These are phyloP conservation scores for Chrysoporthe deuterocubensis DNA, from an alignment of 2,329 filamentous ascomycete species.

Conservation along the genomic window DNA sequence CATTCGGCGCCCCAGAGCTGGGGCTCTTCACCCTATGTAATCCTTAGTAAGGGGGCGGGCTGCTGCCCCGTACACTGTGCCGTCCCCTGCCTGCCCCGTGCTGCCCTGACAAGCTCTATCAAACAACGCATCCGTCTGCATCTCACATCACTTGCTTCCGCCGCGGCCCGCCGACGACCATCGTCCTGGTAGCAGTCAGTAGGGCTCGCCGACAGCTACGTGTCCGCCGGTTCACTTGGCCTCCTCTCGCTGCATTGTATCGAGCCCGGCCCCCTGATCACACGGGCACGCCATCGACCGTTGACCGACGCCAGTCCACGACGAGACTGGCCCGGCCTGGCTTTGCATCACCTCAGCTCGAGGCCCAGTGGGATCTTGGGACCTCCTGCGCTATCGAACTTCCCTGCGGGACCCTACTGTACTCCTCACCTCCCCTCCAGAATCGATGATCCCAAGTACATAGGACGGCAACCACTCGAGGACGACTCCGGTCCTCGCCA, in stretches of 20 bases:
- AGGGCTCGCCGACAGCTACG: too few relatives aligned
- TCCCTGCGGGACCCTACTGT: not conserved
- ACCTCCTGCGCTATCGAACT: not conserved
- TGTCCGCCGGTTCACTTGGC: too few relatives aligned
- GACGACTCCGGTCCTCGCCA: not conserved
- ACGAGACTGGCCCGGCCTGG: not conserved
- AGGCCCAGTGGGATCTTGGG: not conserved
- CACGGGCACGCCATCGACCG: not conserved
- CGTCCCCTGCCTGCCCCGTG: too few relatives aligned
- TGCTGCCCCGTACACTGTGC: too few relatives aligned
- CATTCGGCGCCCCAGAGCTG: not conserved
- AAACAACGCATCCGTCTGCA: too few relatives aligned
- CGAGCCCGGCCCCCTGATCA: not conserved
- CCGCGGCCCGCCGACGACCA: too few relatives aligned
- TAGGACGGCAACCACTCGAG: not conserved
- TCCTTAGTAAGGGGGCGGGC: not conserved
- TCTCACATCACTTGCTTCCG: too few relatives aligned
- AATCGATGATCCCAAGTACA: not conserved
- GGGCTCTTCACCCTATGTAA: not conserved
- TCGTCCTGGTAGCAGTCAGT: too few relatives aligned
- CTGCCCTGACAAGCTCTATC: too few relatives aligned
- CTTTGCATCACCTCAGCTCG: constrained; percentile 1
- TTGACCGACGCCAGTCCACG: constrained; percentile 4
- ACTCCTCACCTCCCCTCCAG: not conserved
- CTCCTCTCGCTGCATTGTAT: too few relatives aligned